Percentiles rank a stretch among this genome's conserved stretches.
phyloP scores from a whole-genome alignment of 1,284 basidiomycete species.

The Wolfiporia cocos region DNA sequence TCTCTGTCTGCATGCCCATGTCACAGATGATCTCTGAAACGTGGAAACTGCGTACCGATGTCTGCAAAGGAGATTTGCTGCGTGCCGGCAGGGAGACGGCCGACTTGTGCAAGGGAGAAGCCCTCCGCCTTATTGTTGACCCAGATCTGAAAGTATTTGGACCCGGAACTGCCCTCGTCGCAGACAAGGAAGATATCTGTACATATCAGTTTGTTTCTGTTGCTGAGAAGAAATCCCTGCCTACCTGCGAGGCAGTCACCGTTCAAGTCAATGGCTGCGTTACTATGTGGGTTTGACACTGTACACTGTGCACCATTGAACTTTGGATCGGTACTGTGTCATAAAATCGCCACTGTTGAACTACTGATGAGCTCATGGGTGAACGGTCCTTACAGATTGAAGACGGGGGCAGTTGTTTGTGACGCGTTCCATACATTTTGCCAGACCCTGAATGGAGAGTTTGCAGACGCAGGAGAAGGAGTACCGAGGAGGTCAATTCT shows the following conservation, averaged over 20 bases:
- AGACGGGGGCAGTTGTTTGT: conserved; percentile 41
- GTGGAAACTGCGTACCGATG: conserved; percentile 52
- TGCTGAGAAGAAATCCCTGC: conserved; percentile 12
- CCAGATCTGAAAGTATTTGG: conserved; percentile 86
- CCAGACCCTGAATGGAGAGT: conserved; percentile 58
- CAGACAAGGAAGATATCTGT: conserved; percentile 90
- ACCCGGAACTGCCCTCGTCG: conserved; percentile 43
- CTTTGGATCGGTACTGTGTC: conserved; percentile 46
- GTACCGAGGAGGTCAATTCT: conserved; percentile 84
- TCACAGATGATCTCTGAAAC: neutral
- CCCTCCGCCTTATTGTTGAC: conserved; percentile 74
- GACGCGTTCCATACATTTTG: conserved; percentile 71
- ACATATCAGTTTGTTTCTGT: conserved; percentile 4
- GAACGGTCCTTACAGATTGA: conserved; percentile 42
- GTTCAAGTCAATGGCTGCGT: conserved; percentile 92
- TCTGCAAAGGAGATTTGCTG: conserved; percentile 89
- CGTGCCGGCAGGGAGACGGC: conserved; percentile 69
- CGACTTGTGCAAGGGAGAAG: conserved; percentile 66
- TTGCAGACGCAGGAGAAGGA: conserved; percentile 30
- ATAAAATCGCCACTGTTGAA: neutral
- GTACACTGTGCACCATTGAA: conserved; percentile 66
- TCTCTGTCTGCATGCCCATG: conserved; percentile 69
- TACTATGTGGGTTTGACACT: conserved; percentile 86
- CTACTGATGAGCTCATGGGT: neutral
- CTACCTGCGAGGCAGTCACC: conserved; percentile 92